phyloP scores from a whole-genome alignment of 2,329 filamentous ascomycete genomes.

The Calonectria fujianensis region DNA sequence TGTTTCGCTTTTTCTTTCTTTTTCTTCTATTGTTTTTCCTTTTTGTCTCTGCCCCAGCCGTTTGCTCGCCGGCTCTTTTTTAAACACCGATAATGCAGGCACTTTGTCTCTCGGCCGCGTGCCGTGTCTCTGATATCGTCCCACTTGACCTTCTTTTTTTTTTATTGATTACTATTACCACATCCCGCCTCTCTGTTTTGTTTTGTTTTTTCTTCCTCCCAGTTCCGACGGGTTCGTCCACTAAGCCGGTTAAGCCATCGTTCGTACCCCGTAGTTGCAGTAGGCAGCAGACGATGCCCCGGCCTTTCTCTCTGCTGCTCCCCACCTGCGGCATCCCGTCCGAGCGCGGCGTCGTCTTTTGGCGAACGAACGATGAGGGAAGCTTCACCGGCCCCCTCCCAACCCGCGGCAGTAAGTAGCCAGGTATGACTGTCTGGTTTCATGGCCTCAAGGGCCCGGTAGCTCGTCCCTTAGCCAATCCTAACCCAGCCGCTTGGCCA shows the following conservation, averaged over 20 bases:
- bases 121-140: slow-evolving; percentile 23
- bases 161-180: slow-evolving; percentile 20
- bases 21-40: slow-evolving; percentile 9
- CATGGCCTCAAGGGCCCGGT: neutral
- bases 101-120: slow-evolving; percentile 26
- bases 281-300: neutral
- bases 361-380: neutral
- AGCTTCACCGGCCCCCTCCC: neutral
- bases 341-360: slow-evolving; percentile 11
- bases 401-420: neutral
- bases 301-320: neutral
- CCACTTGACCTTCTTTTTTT: slow-evolving; percentile 3
- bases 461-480: neutral
- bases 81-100: slow-evolving; percentile 17
- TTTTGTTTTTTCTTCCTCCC: neutral
- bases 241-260: slow-evolving; percentile 2
- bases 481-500: slow-evolving; percentile 16
- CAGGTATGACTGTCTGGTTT: neutral
- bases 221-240: neutral
- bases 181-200: slow-evolving; percentile 6
- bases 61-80: slow-evolving; percentile 8
- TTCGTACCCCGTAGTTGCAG: neutral
- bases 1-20: slow-evolving; percentile 12
- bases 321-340: slow-evolving; percentile 1
- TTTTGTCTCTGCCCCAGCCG: slow-evolving; percentile 25